Conservation (phyloP, 768 basidiomycete genomes). For the Aureoboletus auriporus region DNA sequence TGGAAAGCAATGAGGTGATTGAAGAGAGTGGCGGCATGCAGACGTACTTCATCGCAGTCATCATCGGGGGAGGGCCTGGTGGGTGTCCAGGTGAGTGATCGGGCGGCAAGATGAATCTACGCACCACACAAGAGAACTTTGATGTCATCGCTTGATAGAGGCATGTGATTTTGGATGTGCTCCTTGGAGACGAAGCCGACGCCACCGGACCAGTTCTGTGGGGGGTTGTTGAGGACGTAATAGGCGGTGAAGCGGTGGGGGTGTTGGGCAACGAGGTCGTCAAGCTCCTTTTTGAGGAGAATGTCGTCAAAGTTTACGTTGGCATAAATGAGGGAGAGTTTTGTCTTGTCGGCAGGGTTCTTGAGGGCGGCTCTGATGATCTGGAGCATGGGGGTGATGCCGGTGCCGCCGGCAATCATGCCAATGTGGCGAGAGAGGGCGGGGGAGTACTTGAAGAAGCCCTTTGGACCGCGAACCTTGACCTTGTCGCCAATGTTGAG, state of each 20-base stretch:
- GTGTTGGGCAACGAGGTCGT: constrained; percentile 65
- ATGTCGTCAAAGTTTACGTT: constrained; percentile 94
- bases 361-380: constrained; percentile 92
- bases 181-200: constrained; percentile 92
- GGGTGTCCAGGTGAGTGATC: neutral
- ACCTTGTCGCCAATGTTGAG: constrained; percentile 87
- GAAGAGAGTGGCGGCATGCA: neutral
- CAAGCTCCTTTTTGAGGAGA: constrained; percentile 83
- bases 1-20: constrained; percentile 26
- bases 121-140: constrained; percentile 87
- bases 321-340: constrained; percentile 88
- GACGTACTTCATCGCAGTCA: constrained; percentile 74
- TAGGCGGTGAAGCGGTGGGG: constrained; percentile 69
- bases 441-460: constrained; percentile 83
- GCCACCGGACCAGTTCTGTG: constrained; percentile 81
- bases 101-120: constrained; percentile 25
- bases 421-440: constrained; percentile 73
- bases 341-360: constrained; percentile 82
- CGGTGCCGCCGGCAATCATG: constrained; percentile 99
- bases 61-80: constrained; percentile 71
- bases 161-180: constrained; percentile 81
- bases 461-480: constrained; percentile 94
- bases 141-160: constrained; percentile 58
- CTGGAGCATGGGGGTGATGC: constrained; percentile 99
- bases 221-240: constrained; percentile 95